Evolutionary conservation across 2,329 filamentous ascomycete genomes (phyloP), one percentile per base, ranked within the genome.

Genomic region (Fusarium anthophilum): DNA sequence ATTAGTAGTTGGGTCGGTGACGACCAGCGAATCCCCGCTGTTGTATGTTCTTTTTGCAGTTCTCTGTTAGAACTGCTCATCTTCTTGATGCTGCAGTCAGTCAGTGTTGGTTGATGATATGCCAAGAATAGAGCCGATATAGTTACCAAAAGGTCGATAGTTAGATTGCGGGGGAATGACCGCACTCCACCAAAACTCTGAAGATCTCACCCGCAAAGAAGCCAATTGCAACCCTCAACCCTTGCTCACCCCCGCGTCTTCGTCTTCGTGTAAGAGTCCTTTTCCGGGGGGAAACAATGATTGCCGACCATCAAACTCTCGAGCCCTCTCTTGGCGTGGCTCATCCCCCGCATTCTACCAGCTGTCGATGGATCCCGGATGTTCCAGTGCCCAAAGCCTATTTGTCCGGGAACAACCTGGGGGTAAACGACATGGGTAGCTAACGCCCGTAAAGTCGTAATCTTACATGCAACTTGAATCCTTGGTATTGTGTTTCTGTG

Each of bases 401-500:
- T 76, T 77, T 67, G 75, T 8, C 66, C 63, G 63, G 57, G 24
- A 65, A 60, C 56, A 60, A 66, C 44, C 47, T 45, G 58, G 69
- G 32, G 13, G 39, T 38, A 53, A 35, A 39, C 10, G 43, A 26
- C 54, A 58, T 22, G 63, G 70, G 59, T 69, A 69, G 56, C 37
- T 53, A 54, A 70, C 70, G 70, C 58, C 57, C 69, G 66, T 66
- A 28, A 54, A 60, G 64, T 75, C 71, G 71, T 69, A 77, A 75
- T 74, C 60, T 75, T 60, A 71, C 67, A 66, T 64, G 64, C 43
- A 54, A 68, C 47, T 57, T 55, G 45, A 26, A 22, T 43, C 30
- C 56, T 74, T 73, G 66, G 69, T 67, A 60, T 41, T 45, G 17
- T 26, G 3, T 47, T 41, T 41, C 32, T 62, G 18, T 41, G 43